These are phyloP conservation scores for Coniosporium tulheliwenetii DNA, from an alignment of 2,329 filamentous ascomycete species.

Conservation along the genomic window DNA sequence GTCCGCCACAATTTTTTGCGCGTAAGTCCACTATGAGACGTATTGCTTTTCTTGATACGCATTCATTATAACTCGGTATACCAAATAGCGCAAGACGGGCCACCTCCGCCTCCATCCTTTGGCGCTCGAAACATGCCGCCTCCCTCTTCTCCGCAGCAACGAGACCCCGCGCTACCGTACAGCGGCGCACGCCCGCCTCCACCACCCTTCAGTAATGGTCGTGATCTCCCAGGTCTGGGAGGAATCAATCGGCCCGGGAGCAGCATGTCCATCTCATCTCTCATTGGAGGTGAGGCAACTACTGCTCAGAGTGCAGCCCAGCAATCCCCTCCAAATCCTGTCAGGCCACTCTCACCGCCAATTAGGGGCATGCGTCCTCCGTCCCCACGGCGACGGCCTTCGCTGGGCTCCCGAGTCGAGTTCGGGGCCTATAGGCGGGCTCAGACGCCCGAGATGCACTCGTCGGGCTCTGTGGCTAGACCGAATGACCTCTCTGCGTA, in stretches of 20 bases:
- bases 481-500: constrained; percentile 11
- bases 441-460: constrained; percentile 20
- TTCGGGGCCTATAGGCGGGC: constrained; percentile 19
- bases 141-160: constrained; percentile 30
- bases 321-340: constrained; percentile 16
- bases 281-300: constrained; percentile 41
- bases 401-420: constrained; percentile 15
- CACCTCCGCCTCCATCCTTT: constrained; percentile 25
- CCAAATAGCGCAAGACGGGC: neutral
- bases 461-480: constrained; percentile 11
- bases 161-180: constrained; percentile 3
- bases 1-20: constrained; percentile 18
- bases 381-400: constrained; percentile 22
- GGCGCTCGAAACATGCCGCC: constrained; percentile 30
- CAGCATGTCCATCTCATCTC: constrained; percentile 61
- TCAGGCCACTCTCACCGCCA: constrained; percentile 13
- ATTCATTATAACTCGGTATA: too few relatives aligned
- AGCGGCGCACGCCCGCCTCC: constrained; percentile 20
- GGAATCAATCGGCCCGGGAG: constrained; percentile 38
- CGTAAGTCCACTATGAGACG: constrained; percentile 8
- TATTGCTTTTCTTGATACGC: too few relatives aligned
- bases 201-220: constrained; percentile 21
- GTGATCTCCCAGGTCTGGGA: constrained; percentile 38
- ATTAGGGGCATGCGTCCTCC: constrained; percentile 30
- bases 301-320: constrained; percentile 8